Conservation (phyloP, 78 protist genomes). For the Guillardia theta region DNA sequence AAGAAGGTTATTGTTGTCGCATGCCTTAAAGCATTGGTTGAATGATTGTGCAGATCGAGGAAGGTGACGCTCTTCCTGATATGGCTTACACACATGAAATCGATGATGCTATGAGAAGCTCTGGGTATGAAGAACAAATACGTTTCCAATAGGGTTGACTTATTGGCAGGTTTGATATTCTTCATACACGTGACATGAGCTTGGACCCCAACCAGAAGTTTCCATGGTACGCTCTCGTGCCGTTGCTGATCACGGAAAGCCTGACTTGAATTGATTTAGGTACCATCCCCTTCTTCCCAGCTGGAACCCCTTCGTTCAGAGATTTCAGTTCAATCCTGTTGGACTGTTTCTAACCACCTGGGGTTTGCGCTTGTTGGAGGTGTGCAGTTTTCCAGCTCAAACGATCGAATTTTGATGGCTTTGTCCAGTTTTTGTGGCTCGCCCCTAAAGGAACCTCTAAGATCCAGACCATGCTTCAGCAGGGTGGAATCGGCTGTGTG, state of each 20-base stretch:
- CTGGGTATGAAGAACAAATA: neutral
- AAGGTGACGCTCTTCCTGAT: neutral
- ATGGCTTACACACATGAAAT: neutral
- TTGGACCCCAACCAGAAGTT: neutral
- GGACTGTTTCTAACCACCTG: neutral
- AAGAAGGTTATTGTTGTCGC: neutral
- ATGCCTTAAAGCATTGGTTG: neutral
- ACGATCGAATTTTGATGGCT: neutral
- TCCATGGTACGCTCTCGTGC: neutral
- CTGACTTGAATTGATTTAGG: neutral
- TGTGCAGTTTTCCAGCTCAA: neutral
- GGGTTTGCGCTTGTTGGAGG: neutral
- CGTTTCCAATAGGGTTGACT: neutral
- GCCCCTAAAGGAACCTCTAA: neutral
- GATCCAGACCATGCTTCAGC: neutral
- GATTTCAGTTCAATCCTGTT: neutral
- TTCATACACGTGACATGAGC: neutral
- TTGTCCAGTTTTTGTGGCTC: neutral
- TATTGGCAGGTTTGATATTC: neutral
- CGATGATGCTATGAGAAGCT: neutral
- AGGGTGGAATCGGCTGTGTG: neutral
- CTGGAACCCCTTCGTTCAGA: slow-evolving; percentile 10
- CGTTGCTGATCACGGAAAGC: too few relatives aligned
- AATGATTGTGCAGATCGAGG: neutral
- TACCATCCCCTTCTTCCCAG: neutral